Evolutionary conservation across 495 filamentous ascomycete genomes (phyloP).

Genomic region (Podospora pseudopauciseta): DNA sequence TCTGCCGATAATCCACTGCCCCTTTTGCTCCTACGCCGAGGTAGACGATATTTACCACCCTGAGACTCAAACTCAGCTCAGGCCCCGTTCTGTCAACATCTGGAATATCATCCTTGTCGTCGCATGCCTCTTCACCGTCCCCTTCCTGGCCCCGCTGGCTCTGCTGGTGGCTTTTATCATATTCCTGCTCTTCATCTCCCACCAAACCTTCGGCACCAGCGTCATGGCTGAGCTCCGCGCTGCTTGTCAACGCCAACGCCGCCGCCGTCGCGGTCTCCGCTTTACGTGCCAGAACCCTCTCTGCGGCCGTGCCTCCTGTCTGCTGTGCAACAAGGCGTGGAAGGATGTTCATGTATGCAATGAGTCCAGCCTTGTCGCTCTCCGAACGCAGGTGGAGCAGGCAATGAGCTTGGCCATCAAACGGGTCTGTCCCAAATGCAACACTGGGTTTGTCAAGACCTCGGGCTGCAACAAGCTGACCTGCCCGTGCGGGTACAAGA

Average conservation of each 20-base stretch:
- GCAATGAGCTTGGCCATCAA: conserved; percentile 93
- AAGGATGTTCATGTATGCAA: conserved; percentile 72
- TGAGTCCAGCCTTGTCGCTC: conserved; percentile 76
- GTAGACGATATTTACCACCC: conserved; percentile 73
- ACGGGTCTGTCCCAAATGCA: conserved; percentile 87
- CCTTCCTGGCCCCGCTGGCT: conserved; percentile 50
- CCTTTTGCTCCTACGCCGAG: conserved; percentile 89
- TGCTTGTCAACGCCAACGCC: conserved; percentile 57
- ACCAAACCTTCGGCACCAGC: conserved; percentile 32
- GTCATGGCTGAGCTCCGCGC: conserved; percentile 43
- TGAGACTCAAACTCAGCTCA: conserved; percentile 40
- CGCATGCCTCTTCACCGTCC: conserved; percentile 43
- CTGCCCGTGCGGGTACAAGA: conserved; percentile 95
- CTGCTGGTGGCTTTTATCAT: conserved; percentile 33
- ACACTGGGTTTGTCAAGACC: conserved; percentile 84
- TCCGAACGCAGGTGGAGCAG: conserved; percentile 82
- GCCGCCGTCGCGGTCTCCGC: conserved; percentile 61
- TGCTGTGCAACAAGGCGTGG: conserved; percentile 65
- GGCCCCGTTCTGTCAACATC: conserved; percentile 47
- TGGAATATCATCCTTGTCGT: conserved; percentile 43
- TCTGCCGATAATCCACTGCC: conserved; percentile 77
- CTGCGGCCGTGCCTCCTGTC: conserved; percentile 70
- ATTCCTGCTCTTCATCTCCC: conserved; percentile 38
- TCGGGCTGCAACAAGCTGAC: conserved; percentile 94
- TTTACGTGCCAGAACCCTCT: conserved; percentile 67